Conservation (phyloP, 2,329 filamentous ascomycete species). For the Fusarium anthophilum region DNA sequence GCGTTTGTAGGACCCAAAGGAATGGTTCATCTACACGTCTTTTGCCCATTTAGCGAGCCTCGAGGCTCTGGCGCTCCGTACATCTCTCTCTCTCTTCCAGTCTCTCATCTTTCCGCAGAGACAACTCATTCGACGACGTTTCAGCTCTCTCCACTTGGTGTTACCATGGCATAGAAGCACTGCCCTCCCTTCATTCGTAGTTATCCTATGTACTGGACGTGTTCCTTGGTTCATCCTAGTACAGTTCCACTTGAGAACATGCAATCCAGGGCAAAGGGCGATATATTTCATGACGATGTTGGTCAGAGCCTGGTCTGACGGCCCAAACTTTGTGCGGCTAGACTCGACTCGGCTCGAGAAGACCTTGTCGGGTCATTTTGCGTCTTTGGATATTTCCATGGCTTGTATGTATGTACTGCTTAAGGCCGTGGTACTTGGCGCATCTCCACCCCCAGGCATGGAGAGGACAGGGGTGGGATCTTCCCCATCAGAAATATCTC, state of each 20-base stretch:
- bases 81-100: not conserved
- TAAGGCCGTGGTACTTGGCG: not conserved
- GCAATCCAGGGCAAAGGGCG: not conserved
- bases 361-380: constrained; percentile 9
- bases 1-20: constrained; percentile 3
- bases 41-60: not conserved
- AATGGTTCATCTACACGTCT: constrained; percentile 12
- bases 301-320: constrained; percentile 8
- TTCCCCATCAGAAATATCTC: constrained; percentile 22
- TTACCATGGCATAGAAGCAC: not conserved
- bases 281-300: constrained; percentile 4
- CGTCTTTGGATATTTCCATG: constrained; percentile 7
- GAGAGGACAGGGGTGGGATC: constrained; percentile 15
- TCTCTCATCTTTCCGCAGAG: constrained; percentile 10
- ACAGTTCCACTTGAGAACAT: not conserved
- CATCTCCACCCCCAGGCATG: constrained; percentile 21
- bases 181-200: constrained; percentile 7
- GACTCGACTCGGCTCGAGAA: not conserved
- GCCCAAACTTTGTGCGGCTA: not conserved
- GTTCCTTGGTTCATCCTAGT: constrained; percentile 11
- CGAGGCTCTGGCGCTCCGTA: constrained; percentile 10
- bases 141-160: constrained; percentile 25
- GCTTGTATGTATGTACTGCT: constrained; percentile 1
- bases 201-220: not conserved
- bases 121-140: constrained; percentile 16